phyloP scores from a whole-genome alignment of 2,329 filamentous ascomycete genomes.

The Dichotomopilus funicola region DNA sequence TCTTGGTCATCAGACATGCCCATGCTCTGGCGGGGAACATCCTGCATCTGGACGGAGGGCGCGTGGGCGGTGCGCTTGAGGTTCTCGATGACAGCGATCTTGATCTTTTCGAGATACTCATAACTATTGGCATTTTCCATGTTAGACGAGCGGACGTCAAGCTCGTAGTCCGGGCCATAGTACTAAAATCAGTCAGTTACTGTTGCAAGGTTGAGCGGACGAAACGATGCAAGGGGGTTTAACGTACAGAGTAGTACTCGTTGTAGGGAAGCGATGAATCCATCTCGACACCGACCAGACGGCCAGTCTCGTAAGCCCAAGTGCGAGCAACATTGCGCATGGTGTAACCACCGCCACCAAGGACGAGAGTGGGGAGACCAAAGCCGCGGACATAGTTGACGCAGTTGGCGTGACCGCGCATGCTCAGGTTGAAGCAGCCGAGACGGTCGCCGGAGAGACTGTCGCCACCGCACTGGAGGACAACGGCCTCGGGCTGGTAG shows the following conservation, averaged over 20 bases:
- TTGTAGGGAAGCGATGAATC: slow-evolving; percentile 83
- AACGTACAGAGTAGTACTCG: slow-evolving; percentile 75
- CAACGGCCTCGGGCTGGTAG: slow-evolving; percentile 85
- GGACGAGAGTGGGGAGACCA: slow-evolving; percentile 77
- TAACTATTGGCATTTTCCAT: slow-evolving; percentile 87
- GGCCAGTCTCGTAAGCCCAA: slow-evolving; percentile 94
- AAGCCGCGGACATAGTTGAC: slow-evolving; percentile 87
- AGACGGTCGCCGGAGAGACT: slow-evolving; percentile 89
- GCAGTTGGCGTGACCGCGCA: slow-evolving; percentile 91
- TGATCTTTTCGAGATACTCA: slow-evolving; percentile 76
- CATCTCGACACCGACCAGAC: slow-evolving; percentile 78
- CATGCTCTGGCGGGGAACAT: slow-evolving; percentile 58
- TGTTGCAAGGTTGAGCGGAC: not conserved
- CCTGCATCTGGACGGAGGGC: slow-evolving; percentile 87
- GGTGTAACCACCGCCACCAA: slow-evolving; percentile 94
- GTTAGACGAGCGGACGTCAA: slow-evolving; percentile 82
- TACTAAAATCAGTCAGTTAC: slow-evolving; percentile 50
- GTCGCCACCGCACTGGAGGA: slow-evolving; percentile 93
- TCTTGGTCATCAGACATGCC: slow-evolving; percentile 62
- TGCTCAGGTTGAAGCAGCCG: slow-evolving; percentile 96
- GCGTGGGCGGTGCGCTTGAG: slow-evolving; percentile 77
- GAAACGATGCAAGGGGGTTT: not conserved
- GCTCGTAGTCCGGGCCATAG: slow-evolving; percentile 82
- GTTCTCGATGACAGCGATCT: slow-evolving; percentile 77
- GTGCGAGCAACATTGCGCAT: slow-evolving; percentile 94